Conservation (phyloP, 495 filamentous ascomycete species). For the Podospora pseudoanserina region DNA sequence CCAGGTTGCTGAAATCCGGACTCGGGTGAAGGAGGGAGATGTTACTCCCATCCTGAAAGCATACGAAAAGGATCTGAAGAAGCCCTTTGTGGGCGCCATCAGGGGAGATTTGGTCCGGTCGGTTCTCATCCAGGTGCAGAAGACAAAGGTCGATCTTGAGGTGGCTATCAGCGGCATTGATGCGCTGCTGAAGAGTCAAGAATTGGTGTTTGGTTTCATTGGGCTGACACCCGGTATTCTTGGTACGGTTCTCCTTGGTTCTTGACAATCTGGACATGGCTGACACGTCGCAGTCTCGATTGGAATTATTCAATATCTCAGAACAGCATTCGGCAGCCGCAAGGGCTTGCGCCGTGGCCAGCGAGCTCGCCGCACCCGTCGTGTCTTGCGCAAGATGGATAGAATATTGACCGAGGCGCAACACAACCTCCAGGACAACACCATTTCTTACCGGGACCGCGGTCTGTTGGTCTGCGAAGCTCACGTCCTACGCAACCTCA, state of each 20-base stretch:
- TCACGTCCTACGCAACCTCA: slow-evolving; percentile 67
- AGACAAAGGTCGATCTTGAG: slow-evolving; percentile 97
- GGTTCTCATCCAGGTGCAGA: slow-evolving; percentile 92
- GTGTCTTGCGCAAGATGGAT: slow-evolving; percentile 79
- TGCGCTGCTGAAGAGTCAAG: slow-evolving; percentile 86
- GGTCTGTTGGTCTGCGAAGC: slow-evolving; percentile 86
- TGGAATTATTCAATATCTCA: slow-evolving; percentile 67
- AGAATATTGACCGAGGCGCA: slow-evolving; percentile 68
- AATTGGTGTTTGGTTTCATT: slow-evolving; percentile 95
- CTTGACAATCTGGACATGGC: not conserved
- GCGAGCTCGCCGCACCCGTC: slow-evolving; percentile 60
- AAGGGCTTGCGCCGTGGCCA: slow-evolving; percentile 58
- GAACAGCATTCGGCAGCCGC: slow-evolving; percentile 60
- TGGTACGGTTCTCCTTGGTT: slow-evolving; percentile 20
- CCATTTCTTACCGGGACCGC: slow-evolving; percentile 83
- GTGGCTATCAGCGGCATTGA: slow-evolving; percentile 94
- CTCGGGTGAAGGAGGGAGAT: slow-evolving; percentile 83
- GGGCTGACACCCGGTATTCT: slow-evolving; percentile 87
- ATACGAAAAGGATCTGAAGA: slow-evolving; percentile 81
- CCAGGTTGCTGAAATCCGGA: slow-evolving; percentile 65
- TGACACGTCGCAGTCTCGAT: slow-evolving; percentile 57
- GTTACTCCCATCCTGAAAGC: slow-evolving; percentile 85
- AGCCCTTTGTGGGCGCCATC: slow-evolving; percentile 73
- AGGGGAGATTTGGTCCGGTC: slow-evolving; percentile 84
- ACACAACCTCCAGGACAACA: slow-evolving; percentile 56